Evolutionary conservation across 495 filamentous ascomycete species (phyloP).

Genomic region (Penicillium psychrofluorescens): DNA sequence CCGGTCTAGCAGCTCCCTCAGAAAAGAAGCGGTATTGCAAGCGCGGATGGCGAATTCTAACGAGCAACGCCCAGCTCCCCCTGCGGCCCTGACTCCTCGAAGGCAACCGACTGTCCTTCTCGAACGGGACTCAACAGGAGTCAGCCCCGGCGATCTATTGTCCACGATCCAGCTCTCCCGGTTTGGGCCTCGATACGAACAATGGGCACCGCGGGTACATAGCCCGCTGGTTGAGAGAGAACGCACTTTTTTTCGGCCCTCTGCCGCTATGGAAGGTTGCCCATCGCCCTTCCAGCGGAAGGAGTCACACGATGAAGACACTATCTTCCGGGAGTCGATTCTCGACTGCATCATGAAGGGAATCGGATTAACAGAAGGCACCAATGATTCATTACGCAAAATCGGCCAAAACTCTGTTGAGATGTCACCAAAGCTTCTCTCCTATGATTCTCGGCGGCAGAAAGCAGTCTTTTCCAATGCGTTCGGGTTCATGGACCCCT

Average conservation of each 20-base stretch:
- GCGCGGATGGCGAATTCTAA: constrained; percentile 37
- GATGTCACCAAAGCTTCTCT: constrained; percentile 74
- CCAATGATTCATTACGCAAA: constrained; percentile 52
- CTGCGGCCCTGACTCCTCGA: constrained; percentile 4
- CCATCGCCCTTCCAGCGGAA: constrained; percentile 54
- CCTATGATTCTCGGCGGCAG: constrained; percentile 76
- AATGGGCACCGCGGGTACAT: constrained; percentile 20
- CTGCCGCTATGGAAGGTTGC: constrained; percentile 18
- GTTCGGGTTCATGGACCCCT: constrained; percentile 90
- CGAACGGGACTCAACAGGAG: constrained; percentile 26
- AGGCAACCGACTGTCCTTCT: constrained; percentile 4
- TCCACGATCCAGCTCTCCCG: constrained; percentile 71
- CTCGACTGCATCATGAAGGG: constrained; percentile 94
- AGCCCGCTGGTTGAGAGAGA: constrained; percentile 56
- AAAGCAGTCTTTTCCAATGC: constrained; percentile 81
- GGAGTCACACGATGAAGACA: constrained; percentile 77
- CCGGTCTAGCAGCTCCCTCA: constrained; percentile 64
- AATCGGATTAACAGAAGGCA: constrained; percentile 66
- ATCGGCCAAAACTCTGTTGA: constrained; percentile 64
- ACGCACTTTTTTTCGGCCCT: constrained; percentile 48
- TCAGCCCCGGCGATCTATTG: constrained; percentile 72
- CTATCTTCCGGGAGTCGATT: constrained; percentile 80
- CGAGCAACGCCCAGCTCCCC: constrained; percentile 11
- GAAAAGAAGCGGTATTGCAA: constrained; percentile 78
- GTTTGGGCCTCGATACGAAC: constrained; percentile 35